phyloP scores from a whole-genome alignment of 2,329 filamentous ascomycete genomes.

The Lachnellula occidentalis region DNA sequence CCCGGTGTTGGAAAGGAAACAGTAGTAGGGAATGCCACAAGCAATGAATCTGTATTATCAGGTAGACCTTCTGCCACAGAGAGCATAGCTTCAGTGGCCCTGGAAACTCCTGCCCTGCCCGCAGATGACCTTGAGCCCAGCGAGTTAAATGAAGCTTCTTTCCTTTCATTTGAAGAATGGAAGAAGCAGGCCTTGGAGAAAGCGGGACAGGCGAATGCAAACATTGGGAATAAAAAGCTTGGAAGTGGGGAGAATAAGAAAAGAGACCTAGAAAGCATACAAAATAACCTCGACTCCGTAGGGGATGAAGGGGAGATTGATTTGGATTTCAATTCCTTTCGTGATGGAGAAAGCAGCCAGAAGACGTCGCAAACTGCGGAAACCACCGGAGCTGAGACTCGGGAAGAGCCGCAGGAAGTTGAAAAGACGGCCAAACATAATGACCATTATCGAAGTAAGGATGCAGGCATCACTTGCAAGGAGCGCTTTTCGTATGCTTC shows the following conservation, averaged over 20 bases:
- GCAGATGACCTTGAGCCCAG: conserved; percentile 20
- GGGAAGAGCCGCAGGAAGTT: conserved; percentile 25
- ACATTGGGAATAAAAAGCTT: conserved; percentile 51
- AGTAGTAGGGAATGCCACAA: neutral
- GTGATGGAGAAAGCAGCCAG: conserved; percentile 29
- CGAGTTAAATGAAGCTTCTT: conserved; percentile 57
- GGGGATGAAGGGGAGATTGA: conserved; percentile 88
- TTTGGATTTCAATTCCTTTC: conserved; percentile 62
- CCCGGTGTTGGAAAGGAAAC: neutral
- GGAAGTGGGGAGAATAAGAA: conserved; percentile 43
- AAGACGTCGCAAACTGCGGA: conserved; percentile 12
- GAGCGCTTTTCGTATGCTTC: conserved; percentile 97
- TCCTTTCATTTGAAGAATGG: conserved; percentile 98
- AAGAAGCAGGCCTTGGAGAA: conserved; percentile 88
- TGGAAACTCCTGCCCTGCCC: conserved; percentile 4
- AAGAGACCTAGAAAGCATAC: conserved; percentile 49
- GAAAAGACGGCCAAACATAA: conserved; percentile 23
- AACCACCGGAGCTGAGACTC: conserved; percentile 13
- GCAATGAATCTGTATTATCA: neutral
- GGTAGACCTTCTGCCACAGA: conserved; percentile 1
- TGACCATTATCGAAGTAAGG: conserved; percentile 64
- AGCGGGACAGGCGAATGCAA: conserved; percentile 71
- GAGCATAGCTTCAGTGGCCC: conserved; percentile 3
- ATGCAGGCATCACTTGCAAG: conserved; percentile 95
- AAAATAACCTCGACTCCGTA: conserved; percentile 68